A percentile compares a stretch with the other conserved stretches of the same genome.
Conservation (phyloP, 805 yeast species). For the Saccharomyces eubayanus region DNA sequence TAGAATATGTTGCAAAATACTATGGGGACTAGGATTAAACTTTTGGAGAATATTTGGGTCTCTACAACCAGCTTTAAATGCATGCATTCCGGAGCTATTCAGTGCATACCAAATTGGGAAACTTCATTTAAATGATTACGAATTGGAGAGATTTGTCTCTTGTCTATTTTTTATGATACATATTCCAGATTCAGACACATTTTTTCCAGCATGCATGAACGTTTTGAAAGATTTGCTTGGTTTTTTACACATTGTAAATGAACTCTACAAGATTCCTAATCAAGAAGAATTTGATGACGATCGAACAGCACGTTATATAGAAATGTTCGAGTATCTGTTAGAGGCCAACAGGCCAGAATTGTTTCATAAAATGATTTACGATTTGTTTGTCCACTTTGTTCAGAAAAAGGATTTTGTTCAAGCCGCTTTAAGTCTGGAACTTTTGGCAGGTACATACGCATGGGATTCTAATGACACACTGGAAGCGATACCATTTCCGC, state of each 20-base stretch:
- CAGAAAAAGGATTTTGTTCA: conserved; percentile 59
- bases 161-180: conserved; percentile 16
- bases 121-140: conserved; percentile 19
- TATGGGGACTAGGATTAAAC: conserved; percentile 53
- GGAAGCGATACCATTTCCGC: conserved; percentile 54
- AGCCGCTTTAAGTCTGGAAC: conserved; percentile 73
- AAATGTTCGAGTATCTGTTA: conserved; percentile 66
- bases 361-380: conserved; percentile 69
- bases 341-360: conserved; percentile 73
- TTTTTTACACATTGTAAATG: conserved; percentile 56
- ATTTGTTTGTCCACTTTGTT: conserved; percentile 58
- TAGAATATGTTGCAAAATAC: conserved; percentile 50
- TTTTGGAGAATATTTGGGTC: conserved; percentile 13
- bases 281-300: conserved; percentile 84
- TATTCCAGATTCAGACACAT: conserved; percentile 50
- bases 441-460: conserved; percentile 64
- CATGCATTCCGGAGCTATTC: conserved; percentile 22
- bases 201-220: conserved; percentile 41
- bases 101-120: conserved; percentile 21
- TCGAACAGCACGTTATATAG: conserved; percentile 69
- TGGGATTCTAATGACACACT: conserved; percentile 59
- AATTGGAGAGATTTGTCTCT: conserved; percentile 15
- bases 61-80: conserved; percentile 14
- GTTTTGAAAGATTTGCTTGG: conserved; percentile 49
- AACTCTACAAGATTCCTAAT: conserved; percentile 64